phyloP scores from a whole-genome alignment of 2,329 filamentous ascomycete genomes.

The Setomelanomma holmii region DNA sequence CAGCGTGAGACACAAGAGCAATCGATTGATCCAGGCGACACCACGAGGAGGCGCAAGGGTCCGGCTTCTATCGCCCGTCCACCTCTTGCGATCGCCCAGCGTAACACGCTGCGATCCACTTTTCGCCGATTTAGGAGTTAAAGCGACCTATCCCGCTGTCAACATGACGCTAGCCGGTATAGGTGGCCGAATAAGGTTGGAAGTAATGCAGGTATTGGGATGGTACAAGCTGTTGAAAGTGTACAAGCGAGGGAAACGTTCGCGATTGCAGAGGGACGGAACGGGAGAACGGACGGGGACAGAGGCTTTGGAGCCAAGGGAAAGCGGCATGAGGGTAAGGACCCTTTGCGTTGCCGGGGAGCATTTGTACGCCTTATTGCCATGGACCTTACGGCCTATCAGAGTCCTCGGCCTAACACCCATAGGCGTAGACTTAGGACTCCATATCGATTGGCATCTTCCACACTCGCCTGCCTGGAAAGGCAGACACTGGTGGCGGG shows the following conservation, averaged over 20 bases:
- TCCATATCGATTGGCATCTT: conserved; percentile 40
- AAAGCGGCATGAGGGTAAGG: conserved; percentile 14
- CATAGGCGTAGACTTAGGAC: conserved; percentile 6
- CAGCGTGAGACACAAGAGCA: not conserved
- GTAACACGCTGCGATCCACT: conserved; percentile 23
- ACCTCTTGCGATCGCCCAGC: conserved; percentile 37
- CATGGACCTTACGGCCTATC: conserved; percentile 38
- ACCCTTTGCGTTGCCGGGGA: conserved; percentile 13
- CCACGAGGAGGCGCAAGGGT: conserved; percentile 48
- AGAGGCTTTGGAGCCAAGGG: conserved; percentile 1
- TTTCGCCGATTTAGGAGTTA: conserved; percentile 25
- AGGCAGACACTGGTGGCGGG: conserved; percentile 30
- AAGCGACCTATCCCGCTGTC: conserved; percentile 18
- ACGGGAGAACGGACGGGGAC: conserved; percentile 3
- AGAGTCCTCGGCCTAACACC: conserved; percentile 15
- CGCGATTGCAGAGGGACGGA: not conserved
- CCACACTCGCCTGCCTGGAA: conserved; percentile 28
- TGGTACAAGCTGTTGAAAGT: not conserved
- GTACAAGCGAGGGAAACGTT: not conserved
- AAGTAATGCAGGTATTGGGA: not conserved
- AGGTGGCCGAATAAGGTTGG: not conserved
- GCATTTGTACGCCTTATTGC: conserved; percentile 29
- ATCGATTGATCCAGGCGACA: conserved; percentile 44
- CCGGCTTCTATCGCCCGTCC: conserved; percentile 46
- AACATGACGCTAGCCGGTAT: conserved; percentile 5